Conservation (phyloP, 345 rosid genomes). For the Bruguiera parviflora region DNA sequence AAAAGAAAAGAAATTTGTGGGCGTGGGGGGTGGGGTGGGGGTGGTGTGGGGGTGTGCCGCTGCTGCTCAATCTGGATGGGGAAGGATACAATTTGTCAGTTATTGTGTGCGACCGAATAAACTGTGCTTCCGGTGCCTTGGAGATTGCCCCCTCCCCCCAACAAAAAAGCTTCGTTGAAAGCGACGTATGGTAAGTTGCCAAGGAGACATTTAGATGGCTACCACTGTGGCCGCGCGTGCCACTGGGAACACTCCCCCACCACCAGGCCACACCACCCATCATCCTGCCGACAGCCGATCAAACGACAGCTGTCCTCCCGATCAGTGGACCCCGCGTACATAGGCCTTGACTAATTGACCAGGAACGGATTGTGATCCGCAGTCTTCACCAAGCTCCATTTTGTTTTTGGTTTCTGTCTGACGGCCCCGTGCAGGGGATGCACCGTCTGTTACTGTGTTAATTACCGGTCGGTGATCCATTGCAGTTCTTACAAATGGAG, state of each 20-base stretch:
- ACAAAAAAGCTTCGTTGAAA: constrained; percentile 7
- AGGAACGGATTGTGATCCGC: too few species aligned
- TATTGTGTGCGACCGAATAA: constrained; percentile 30
- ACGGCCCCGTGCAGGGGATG: too few species aligned
- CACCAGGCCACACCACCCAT: constrained; percentile 4
- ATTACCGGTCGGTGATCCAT: too few species aligned
- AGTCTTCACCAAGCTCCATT: too few species aligned
- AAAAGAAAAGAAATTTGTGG: constrained; percentile 9
- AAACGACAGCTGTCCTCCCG: constrained; percentile 14
- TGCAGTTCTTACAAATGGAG: too few species aligned
- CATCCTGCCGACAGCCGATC: constrained; percentile 26
- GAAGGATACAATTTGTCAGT: constrained; percentile 20
- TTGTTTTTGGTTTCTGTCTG: too few species aligned
- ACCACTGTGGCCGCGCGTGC: constrained; percentile 28
- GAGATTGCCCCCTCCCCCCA: background rate
- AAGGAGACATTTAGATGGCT: constrained; percentile 28
- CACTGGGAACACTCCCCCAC: background rate
- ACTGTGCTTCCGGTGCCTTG: background rate
- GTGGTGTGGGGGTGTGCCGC: too few species aligned
- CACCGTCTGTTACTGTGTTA: too few species aligned
- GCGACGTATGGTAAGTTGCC: constrained; percentile 23
- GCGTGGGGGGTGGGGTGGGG: background rate
- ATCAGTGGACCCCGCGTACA: constrained; percentile 5
- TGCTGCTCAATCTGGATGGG: background rate
- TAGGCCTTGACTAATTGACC: background rate